A percentile compares a stretch with the other conserved stretches of the same genome.
Evolutionary conservation across 202 grass and related monocot genomes (phyloP).

Genomic region (Musa balbisiana): DNA sequence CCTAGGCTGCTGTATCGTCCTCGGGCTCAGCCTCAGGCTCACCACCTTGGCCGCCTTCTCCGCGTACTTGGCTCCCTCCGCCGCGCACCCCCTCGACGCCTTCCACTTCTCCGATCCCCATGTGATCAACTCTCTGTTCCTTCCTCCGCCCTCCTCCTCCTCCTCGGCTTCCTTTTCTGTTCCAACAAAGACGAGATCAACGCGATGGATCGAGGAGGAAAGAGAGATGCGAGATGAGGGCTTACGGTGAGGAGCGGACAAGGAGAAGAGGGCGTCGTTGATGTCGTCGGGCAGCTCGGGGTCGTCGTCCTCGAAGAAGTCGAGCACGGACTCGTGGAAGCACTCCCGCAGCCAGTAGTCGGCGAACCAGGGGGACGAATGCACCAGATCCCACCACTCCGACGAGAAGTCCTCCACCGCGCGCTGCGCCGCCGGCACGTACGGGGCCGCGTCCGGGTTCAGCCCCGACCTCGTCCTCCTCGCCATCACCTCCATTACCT

Average conservation of each 20-base stretch:
- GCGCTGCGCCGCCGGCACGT: conserved; percentile 17
- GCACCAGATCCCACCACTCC: conserved; percentile 27
- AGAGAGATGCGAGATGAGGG: not conserved
- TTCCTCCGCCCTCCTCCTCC: not conserved
- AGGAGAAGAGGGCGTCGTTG: conserved; percentile 7
- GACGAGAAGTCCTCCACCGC: conserved; percentile 22
- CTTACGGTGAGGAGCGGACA: not conserved
- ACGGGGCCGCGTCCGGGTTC: conserved; percentile 23
- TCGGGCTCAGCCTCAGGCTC: not conserved
- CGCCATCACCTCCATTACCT: not conserved
- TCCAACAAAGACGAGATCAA: not conserved
- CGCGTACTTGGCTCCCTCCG: conserved; percentile 1
- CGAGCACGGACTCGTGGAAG: not conserved
- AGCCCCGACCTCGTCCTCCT: not conserved
- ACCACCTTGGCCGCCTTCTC: conserved; percentile 3
- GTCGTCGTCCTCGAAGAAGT: not conserved
- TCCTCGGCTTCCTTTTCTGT: not conserved
- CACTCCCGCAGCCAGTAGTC: conserved; percentile 25
- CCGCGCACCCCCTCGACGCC: not conserved
- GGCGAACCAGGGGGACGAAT: conserved; percentile 7
- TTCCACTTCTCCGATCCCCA: not conserved
- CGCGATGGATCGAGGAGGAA: not conserved
- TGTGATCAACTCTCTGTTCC: not conserved
- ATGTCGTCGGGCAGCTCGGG: conserved; percentile 12
- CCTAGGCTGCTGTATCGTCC: not conserved